Conservation (phyloP, 192 early-diverging fungal genomes). For the Chytriomyces hyalinus region DNA sequence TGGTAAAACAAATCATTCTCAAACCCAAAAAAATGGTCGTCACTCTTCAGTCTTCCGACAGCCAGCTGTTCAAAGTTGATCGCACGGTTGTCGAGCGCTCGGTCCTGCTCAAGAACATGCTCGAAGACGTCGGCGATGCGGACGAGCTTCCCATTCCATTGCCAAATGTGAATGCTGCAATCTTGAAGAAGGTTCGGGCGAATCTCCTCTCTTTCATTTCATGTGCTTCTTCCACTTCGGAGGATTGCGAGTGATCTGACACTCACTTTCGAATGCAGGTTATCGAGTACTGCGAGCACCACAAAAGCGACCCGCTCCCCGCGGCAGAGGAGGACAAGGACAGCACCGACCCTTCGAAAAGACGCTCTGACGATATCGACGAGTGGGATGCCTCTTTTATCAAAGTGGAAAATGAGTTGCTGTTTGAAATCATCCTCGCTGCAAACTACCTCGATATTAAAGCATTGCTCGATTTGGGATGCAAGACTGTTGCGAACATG, state of each 20-base stretch:
- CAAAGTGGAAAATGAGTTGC: slow-evolving; percentile 55
- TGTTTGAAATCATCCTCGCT: slow-evolving; percentile 71
- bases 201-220: background rate
- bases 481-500: slow-evolving; percentile 98
- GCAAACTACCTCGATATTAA: slow-evolving; percentile 98
- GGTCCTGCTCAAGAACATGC: slow-evolving; percentile 77
- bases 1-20: background rate
- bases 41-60: slow-evolving; percentile 37
- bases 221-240: background rate
- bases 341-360: slow-evolving; percentile 29
- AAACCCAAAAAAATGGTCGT: background rate
- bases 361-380: slow-evolving; percentile 57
- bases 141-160: slow-evolving; percentile 60
- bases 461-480: slow-evolving; percentile 93
- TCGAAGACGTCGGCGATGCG: slow-evolving; percentile 76
- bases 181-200: slow-evolving; percentile 47
- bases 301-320: slow-evolving; percentile 59
- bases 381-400: slow-evolving; percentile 64
- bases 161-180: slow-evolving; percentile 58
- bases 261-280: slow-evolving; percentile 35
- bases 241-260: background rate
- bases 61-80: slow-evolving; percentile 58
- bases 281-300: slow-evolving; percentile 59
- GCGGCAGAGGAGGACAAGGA: slow-evolving; percentile 51
- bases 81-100: slow-evolving; percentile 71